Base-by-base conservation (phyloP, 768 basidiomycete genomes). In the Tricholoma flavovirens region DNA sequence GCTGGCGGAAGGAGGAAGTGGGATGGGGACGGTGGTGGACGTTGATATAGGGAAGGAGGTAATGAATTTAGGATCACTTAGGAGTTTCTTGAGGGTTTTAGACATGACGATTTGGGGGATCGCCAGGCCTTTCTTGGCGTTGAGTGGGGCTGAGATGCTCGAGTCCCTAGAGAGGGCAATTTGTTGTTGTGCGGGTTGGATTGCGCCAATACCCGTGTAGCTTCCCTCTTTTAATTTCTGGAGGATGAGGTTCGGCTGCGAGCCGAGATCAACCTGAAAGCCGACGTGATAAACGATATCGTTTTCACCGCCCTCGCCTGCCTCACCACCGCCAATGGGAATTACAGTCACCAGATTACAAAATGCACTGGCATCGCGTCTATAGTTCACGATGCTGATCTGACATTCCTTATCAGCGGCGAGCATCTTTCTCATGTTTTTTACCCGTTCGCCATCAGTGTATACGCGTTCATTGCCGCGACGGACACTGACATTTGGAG, bases 291-390 rank as follows among this genome's bases (percentile, higher is more conserved):
- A 96, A 8, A 83, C 84, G 38, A 90, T 78, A 45, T 95, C 87
- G 53, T 84, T 82, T 35, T 78, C 77, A 60, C 84, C 86, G 42
- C 83, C 77, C 60, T 71, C 65, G 67, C 77, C 71, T 55, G 60
- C 56, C 63, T 75, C 77, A 17, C 83, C 90, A 7, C 87, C 91
- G 0, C 77, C 67, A 56, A 98, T 80, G 15, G 97, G 96, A 35
- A 98, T 89, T 64, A 98, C 81, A 21, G 90, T 90, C 60, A 98
- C 85, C 55, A 96, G 83, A 67, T 98, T 99, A 71, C 90, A 83
- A 71, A 98, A 98, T 1, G 93, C 82, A 19, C 77, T 73, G 8
- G 93, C 92, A 54, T 85, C 84, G 65, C 93, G 93, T 35, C 83
- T 77, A 68, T 93, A 98, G 69, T 99, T 98, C 70, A 94, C 77